phyloP scores from a whole-genome alignment of 2,329 filamentous ascomycete genomes.

The Cladobotryum protrusum region DNA sequence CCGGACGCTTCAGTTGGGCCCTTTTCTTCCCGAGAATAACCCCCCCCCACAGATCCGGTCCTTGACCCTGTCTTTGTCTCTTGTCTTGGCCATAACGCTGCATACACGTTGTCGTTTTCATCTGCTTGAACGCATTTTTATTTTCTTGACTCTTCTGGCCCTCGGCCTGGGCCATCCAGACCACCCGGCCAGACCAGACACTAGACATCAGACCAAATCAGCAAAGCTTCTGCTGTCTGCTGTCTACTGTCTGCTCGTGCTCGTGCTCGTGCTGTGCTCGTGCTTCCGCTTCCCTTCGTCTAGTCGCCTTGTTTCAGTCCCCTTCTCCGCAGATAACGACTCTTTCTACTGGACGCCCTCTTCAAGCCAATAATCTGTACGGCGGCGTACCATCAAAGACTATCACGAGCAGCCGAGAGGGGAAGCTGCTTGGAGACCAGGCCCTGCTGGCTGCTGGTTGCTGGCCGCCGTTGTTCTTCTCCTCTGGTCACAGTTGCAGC shows the following conservation, averaged over 20 bases:
- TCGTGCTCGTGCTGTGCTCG: too few relatives aligned
- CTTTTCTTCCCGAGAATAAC: constrained; percentile 6
- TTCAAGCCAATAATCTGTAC: background rate
- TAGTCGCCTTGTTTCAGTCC: background rate
- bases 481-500: background rate
- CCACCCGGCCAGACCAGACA: constrained; percentile 1
- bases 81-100: too few relatives aligned
- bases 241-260: too few relatives aligned
- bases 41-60: too few relatives aligned
- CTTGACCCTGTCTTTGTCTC: too few relatives aligned
- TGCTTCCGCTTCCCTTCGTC: background rate
- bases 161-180: background rate
- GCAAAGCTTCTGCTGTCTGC: background rate
- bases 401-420: constrained; percentile 5
- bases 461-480: constrained; percentile 5
- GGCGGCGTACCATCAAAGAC: background rate
- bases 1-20: constrained; percentile 3
- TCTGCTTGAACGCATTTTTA: constrained; percentile 7
- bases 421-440: background rate
- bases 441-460: constrained; percentile 1
- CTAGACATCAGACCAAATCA: too few relatives aligned
- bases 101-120: background rate
- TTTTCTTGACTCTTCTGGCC: constrained; percentile 7
- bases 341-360: background rate
- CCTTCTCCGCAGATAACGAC: background rate